These are phyloP conservation scores for Hypoxylon intermedium DNA, from an alignment of 495 filamentous ascomycete species.

Conservation along the genomic window DNA sequence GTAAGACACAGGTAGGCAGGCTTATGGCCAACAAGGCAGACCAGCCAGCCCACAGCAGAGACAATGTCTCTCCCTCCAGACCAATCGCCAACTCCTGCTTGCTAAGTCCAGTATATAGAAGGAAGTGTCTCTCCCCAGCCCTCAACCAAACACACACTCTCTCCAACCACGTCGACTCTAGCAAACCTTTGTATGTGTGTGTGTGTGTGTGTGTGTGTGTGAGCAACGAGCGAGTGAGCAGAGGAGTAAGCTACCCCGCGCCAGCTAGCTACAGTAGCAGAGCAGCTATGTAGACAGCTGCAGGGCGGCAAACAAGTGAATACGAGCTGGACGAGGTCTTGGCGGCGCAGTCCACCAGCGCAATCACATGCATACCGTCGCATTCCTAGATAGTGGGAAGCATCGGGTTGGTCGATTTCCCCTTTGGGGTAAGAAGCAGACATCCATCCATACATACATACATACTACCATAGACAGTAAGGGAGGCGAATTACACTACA, in stretches of 20 bases:
- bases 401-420: neutral
- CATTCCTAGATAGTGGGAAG: neutral
- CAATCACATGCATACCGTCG: constrained; percentile 3
- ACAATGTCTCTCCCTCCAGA: constrained; percentile 14
- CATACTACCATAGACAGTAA: too few species aligned
- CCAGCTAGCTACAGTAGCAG: constrained; percentile 2
- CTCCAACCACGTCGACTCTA: too few species aligned
- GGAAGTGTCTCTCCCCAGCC: too few species aligned
- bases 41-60: constrained; percentile 11
- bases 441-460: too few species aligned
- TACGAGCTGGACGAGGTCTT: constrained; percentile 35
- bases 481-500: neutral
- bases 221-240: neutral
- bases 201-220: too few species aligned
- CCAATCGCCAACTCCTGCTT: neutral
- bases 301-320: constrained; percentile 35
- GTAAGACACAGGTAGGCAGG: neutral
- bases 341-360: constrained; percentile 8
- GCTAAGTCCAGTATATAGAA: neutral
- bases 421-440: neutral
- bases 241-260: neutral
- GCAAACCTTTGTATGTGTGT: too few species aligned
- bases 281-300: constrained; percentile 2
- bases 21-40: constrained; percentile 9
- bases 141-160: neutral